phyloP scores from a whole-genome alignment of 2,329 filamentous ascomycete species.

The Epichloe bromicola region DNA sequence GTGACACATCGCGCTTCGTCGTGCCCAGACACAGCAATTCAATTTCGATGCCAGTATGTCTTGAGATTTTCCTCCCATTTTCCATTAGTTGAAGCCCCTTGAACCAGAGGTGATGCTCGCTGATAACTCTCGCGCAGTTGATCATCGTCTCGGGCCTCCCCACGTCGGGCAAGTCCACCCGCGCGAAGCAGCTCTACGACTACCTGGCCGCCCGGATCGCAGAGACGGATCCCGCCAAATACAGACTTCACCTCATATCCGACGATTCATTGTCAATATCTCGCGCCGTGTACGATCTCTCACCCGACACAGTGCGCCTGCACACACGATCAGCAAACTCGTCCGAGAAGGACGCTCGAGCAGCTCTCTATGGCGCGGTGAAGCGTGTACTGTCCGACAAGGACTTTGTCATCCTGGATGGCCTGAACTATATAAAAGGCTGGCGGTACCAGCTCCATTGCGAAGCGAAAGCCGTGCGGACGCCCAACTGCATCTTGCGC shows the following conservation, averaged over 20 bases:
- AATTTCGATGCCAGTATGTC: slow-evolving; percentile 1
- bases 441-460: slow-evolving; percentile 80
- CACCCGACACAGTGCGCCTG: slow-evolving; percentile 33
- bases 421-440: slow-evolving; percentile 79
- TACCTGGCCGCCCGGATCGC: slow-evolving; percentile 48
- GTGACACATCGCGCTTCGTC: neutral
- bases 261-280: slow-evolving; percentile 58
- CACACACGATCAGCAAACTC: slow-evolving; percentile 58
- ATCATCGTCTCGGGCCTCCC: slow-evolving; percentile 55
- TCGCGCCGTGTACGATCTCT: slow-evolving; percentile 58
- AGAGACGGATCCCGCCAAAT: slow-evolving; percentile 25
- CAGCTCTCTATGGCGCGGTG: slow-evolving; percentile 62
- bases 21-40: neutral
- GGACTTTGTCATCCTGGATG: slow-evolving; percentile 69
- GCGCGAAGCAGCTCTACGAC: slow-evolving; percentile 50
- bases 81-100: neutral
- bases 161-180: slow-evolving; percentile 55
- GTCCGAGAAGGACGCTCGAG: slow-evolving; percentile 70
- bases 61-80: neutral
- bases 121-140: slow-evolving; percentile 31
- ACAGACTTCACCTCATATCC: slow-evolving; percentile 62
- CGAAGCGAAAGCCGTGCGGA: slow-evolving; percentile 68
- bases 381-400: slow-evolving; percentile 60
- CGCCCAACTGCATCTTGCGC: slow-evolving; percentile 62
- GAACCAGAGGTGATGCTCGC: neutral